Evolutionary conservation across 2,329 filamentous ascomycete species (phyloP).

Genomic region (Nannizziopsis arthrosporioides): DNA sequence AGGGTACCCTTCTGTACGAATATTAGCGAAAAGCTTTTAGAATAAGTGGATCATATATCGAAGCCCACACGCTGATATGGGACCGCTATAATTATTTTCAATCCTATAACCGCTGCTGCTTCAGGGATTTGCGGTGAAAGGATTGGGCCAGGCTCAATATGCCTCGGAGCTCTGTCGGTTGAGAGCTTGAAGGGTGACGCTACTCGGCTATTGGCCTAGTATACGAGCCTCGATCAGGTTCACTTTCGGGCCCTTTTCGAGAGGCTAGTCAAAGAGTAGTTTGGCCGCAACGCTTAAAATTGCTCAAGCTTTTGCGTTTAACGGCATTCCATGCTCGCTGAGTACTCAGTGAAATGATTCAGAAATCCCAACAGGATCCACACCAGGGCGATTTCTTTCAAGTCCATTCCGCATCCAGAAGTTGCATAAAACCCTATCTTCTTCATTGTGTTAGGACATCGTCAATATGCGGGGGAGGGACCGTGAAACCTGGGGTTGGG

Average conservation of each 20-base stretch:
- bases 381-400: not conserved
- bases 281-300: not conserved
- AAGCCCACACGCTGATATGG: too few relatives aligned
- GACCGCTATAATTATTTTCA: too few relatives aligned
- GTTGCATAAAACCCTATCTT: not conserved
- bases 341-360: not conserved
- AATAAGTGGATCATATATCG: too few relatives aligned
- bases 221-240: slow-evolving; percentile 1
- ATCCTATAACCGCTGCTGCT: too few relatives aligned
- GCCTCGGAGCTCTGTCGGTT: not conserved
- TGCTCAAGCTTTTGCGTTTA: not conserved
- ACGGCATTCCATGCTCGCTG: not conserved
- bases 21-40: too few relatives aligned
- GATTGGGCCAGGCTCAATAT: not conserved
- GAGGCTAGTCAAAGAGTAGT: not conserved
- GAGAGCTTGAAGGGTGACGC: too few relatives aligned
- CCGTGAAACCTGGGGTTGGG: not conserved
- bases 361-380: not conserved
- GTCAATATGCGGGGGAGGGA: slow-evolving; percentile 2
- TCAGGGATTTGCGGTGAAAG: too few relatives aligned
- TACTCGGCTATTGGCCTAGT: too few relatives aligned
- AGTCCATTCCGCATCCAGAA: slow-evolving; percentile 5
- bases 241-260: not conserved
- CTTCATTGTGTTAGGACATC: not conserved
- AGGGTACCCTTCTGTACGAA: too few relatives aligned